These are phyloP conservation scores for Pisolithus sp. DNA, from an alignment of 768 basidiomycete genomes.

Conservation along the genomic window DNA sequence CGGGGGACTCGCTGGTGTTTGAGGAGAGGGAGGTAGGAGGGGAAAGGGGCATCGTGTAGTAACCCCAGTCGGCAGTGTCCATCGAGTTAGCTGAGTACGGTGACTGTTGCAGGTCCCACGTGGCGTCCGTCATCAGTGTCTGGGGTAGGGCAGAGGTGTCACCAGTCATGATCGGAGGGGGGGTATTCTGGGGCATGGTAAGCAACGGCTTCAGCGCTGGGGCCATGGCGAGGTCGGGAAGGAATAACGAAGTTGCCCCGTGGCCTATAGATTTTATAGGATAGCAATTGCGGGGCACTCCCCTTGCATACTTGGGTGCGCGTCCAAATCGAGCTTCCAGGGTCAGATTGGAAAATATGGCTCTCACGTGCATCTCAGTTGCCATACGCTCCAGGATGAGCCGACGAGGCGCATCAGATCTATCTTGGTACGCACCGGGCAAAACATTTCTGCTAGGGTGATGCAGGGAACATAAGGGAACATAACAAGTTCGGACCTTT, in stretches of 20 bases:
- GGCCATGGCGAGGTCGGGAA: conserved; percentile 8
- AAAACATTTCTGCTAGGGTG: conserved; percentile 5
- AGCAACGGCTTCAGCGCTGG: conserved; percentile 8
- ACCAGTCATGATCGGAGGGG: conserved; percentile 49
- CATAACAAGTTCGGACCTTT: not conserved
- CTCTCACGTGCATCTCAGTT: conserved; percentile 26
- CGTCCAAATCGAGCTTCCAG: conserved; percentile 26
- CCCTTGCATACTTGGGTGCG: not conserved
- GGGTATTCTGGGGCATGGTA: conserved; percentile 19
- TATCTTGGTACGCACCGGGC: conserved; percentile 14
- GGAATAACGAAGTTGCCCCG: conserved; percentile 15
- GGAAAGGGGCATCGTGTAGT: conserved; percentile 45
- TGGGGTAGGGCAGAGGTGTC: conserved; percentile 58
- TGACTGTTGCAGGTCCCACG: conserved; percentile 41
- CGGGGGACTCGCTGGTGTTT: conserved; percentile 39
- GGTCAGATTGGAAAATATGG: conserved; percentile 28
- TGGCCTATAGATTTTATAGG: conserved; percentile 9
- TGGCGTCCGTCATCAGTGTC: conserved; percentile 31
- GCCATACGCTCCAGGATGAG: conserved; percentile 21
- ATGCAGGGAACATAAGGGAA: not conserved
- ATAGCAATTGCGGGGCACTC: not conserved
- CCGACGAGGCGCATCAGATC: conserved; percentile 18
- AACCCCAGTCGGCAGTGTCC: conserved; percentile 40
- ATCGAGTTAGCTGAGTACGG: conserved; percentile 31
- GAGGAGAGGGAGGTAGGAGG: conserved; percentile 44